A percentile compares a stretch with the other conserved stretches of the same genome.
Conservation (phyloP, 1,284 basidiomycete genomes). For the Boletus smithii region DNA sequence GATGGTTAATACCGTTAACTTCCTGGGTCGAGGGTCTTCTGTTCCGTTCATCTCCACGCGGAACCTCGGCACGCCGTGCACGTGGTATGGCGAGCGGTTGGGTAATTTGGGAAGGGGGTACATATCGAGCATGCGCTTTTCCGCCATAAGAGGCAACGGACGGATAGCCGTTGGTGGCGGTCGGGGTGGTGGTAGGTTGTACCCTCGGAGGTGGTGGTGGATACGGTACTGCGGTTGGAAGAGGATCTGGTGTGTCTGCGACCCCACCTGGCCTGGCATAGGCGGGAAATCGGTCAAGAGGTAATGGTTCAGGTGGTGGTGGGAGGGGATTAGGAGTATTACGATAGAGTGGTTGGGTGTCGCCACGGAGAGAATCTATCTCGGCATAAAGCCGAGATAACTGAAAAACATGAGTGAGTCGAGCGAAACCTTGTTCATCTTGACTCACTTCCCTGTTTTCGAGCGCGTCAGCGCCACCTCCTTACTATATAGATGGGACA, state of each 20-base stretch:
- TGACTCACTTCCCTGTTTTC: slow-evolving; percentile 33
- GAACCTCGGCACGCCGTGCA: slow-evolving; percentile 22
- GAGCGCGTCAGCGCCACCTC: slow-evolving; percentile 13
- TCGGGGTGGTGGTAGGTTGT: slow-evolving; percentile 3
- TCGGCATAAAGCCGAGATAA: slow-evolving; percentile 33
- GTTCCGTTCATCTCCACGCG: slow-evolving; percentile 22
- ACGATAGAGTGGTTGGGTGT: slow-evolving; percentile 14
- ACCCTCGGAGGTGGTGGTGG: slow-evolving; percentile 28
- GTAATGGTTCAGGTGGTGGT: slow-evolving; percentile 45
- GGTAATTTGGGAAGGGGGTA: slow-evolving; percentile 6
- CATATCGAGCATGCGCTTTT: slow-evolving; percentile 15
- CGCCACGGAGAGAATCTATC: slow-evolving; percentile 29
- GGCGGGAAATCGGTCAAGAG: slow-evolving; percentile 39
- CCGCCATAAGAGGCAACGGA: slow-evolving; percentile 9
- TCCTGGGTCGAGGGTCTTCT: slow-evolving; percentile 14
- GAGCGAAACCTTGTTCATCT: slow-evolving; percentile 7
- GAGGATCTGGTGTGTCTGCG: slow-evolving; percentile 16
- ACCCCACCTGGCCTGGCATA: slow-evolving; percentile 35
- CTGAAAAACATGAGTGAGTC: slow-evolving; percentile 29
- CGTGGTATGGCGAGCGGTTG: slow-evolving; percentile 23
- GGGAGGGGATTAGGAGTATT: slow-evolving; percentile 44
- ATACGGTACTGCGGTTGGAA: slow-evolving; percentile 25
- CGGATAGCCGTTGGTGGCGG: slow-evolving; percentile 14
- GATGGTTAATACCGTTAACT: slow-evolving; percentile 8
- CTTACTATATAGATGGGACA: slow-evolving; percentile 1